Evolutionary conservation across 139 green algal species (phyloP).

Genomic region (Eudorina sp.): DNA sequence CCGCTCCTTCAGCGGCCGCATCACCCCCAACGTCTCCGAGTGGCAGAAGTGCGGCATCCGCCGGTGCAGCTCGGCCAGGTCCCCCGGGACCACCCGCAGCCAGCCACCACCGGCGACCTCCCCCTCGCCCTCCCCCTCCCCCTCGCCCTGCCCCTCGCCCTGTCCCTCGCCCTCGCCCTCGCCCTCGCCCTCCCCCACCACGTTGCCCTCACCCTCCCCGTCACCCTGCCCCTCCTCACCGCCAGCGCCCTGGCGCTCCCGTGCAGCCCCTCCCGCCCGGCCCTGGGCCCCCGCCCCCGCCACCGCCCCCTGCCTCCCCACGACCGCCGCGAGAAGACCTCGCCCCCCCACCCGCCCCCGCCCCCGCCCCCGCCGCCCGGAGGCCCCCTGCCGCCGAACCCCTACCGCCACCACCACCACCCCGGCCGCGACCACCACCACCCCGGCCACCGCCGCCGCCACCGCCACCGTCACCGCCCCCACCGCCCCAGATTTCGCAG

Average conservation of each 20-base stretch:
- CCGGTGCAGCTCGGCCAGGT: slow-evolving; percentile 14
- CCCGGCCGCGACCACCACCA: too few species aligned
- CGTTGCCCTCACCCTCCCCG: too few species aligned
- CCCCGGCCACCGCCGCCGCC: too few species aligned
- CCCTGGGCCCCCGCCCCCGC: too few species aligned
- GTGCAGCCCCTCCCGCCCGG: too few species aligned
- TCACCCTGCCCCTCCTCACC: neutral
- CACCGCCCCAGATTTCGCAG: slow-evolving; percentile 34
- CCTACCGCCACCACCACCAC: too few species aligned
- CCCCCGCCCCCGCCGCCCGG: too few species aligned
- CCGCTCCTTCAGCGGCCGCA: slow-evolving; percentile 10
- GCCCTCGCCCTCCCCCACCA: neutral
- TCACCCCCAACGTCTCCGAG: slow-evolving; percentile 26
- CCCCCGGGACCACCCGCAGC: neutral
- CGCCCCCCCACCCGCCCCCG: too few species aligned
- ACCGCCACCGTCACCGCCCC: neutral
- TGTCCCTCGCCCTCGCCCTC: neutral
- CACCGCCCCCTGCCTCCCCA: too few species aligned
- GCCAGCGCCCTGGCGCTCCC: too few species aligned
- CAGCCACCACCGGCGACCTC: neutral
- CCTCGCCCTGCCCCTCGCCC: neutral
- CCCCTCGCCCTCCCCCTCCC: neutral
- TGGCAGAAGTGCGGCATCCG: slow-evolving; percentile 47
- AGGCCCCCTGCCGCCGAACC: too few species aligned
- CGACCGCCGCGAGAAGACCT: too few species aligned